These are phyloP conservation scores for Podospora conica DNA, from an alignment of 495 filamentous ascomycete genomes.

Conservation along the genomic window DNA sequence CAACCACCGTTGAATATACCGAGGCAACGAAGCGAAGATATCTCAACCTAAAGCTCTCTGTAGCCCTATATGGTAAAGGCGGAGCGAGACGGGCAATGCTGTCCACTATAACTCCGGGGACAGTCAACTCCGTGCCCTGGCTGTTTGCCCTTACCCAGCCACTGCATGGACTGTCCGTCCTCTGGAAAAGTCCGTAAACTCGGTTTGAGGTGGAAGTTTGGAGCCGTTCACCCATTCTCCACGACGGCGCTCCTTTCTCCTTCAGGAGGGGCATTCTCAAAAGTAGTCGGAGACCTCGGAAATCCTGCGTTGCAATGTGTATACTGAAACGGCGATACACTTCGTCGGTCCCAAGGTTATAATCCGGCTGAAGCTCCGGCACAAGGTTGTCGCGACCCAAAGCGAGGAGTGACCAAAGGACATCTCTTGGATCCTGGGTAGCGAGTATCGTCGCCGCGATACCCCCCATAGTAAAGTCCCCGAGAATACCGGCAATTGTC, in stretches of 20 bases:
- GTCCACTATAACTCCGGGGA: neutral
- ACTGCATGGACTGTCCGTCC: too few species aligned
- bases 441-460: neutral
- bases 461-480: accelerated
- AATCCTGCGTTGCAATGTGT: neutral
- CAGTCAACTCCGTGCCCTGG: neutral
- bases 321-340: neutral
- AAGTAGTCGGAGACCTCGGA: too few species aligned
- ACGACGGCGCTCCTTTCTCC: neutral
- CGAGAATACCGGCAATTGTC: neutral
- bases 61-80: too few species aligned
- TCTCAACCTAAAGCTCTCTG: too few species aligned
- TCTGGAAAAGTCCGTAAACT: too few species aligned
- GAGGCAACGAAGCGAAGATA: too few species aligned
- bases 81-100: neutral
- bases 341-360: neutral
- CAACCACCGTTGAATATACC: too few species aligned
- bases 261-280: neutral
- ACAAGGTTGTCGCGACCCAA: neutral
- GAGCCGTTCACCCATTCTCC: too few species aligned
- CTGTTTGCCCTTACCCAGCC: neutral
- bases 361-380: neutral
- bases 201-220: too few species aligned
- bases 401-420: neutral
- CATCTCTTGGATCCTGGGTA: neutral